Conservation (phyloP, 306 rosid genomes). For the Prinsepia uniflora region DNA sequence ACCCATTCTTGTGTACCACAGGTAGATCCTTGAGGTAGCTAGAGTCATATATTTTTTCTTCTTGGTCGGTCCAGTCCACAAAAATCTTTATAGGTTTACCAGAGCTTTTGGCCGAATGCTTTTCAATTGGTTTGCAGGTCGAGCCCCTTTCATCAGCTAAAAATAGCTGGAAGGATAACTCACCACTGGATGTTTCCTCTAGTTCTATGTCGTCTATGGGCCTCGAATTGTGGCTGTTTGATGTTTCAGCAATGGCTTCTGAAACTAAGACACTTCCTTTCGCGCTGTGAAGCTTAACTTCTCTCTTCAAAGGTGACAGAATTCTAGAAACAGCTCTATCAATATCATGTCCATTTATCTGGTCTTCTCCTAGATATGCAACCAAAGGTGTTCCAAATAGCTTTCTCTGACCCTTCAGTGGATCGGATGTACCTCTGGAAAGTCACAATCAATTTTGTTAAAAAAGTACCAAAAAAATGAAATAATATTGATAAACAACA, state of each 20-base stretch:
- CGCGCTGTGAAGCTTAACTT: slow-evolving; percentile 45
- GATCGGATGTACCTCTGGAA: slow-evolving; percentile 45
- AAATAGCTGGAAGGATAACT: slow-evolving; percentile 60
- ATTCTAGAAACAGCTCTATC: slow-evolving; percentile 51
- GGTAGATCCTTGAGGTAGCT: slow-evolving; percentile 87
- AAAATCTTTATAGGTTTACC: slow-evolving; percentile 50
- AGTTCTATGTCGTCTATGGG: slow-evolving; percentile 37
- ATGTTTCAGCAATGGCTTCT: slow-evolving; percentile 45
- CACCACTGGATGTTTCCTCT: slow-evolving; percentile 49
- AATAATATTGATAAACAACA: background rate
- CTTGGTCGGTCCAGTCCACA: slow-evolving; percentile 77
- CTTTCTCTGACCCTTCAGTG: slow-evolving; percentile 66
- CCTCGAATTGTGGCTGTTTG: slow-evolving; percentile 34
- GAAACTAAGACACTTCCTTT: slow-evolving; percentile 73
- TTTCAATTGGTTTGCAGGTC: slow-evolving; percentile 58
- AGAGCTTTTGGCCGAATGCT: slow-evolving; percentile 49
- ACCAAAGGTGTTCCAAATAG: slow-evolving; percentile 84
- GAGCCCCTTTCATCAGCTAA: slow-evolving; percentile 43
- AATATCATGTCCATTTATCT: slow-evolving; percentile 53
- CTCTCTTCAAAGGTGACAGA: slow-evolving; percentile 67
- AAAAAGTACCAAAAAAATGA: background rate
- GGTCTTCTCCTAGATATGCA: slow-evolving; percentile 58
- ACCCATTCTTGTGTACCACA: slow-evolving; percentile 74
- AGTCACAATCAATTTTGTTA: slow-evolving; percentile 12
- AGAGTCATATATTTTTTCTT: slow-evolving; percentile 62